phyloP scores from a whole-genome alignment of 441 rosid species.

The California macrophylla region DNA sequence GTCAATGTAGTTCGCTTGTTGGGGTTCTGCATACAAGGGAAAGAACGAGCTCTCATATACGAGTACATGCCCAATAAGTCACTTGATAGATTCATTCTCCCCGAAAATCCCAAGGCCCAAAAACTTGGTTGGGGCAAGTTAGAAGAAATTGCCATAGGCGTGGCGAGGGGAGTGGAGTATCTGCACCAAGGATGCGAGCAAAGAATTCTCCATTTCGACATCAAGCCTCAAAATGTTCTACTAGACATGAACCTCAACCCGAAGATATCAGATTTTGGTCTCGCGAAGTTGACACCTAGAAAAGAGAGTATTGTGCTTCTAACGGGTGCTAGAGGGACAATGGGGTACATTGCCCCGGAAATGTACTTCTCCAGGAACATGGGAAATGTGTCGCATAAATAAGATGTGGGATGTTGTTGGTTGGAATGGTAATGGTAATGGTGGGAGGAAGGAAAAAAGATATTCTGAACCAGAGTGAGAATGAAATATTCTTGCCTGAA shows the following conservation, averaged over 20 bases:
- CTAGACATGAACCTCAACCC: conserved; percentile 28
- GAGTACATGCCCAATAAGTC: neutral
- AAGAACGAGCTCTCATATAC: neutral
- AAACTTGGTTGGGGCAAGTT: conserved; percentile 15
- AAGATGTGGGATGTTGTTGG: conserved; percentile 28
- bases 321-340: conserved; percentile 25
- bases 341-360: conserved; percentile 37
- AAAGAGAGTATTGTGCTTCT: conserved; percentile 23
- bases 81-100: neutral
- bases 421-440: conserved; percentile 35
- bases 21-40: neutral
- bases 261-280: conserved; percentile 28
- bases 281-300: conserved; percentile 22
- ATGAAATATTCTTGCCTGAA: conserved; percentile 27
- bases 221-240: conserved; percentile 31
- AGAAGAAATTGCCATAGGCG: conserved; percentile 20
- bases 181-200: conserved; percentile 28
- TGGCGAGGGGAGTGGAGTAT: conserved; percentile 32
- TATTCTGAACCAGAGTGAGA: neutral
- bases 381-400: conserved; percentile 32
- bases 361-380: conserved; percentile 21
- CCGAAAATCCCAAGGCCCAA: neutral
- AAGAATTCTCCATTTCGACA: conserved; percentile 33
- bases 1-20: neutral
- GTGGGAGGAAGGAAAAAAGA: conserved; percentile 26